Percentiles rank a stretch among this genome's conserved stretches.
Evolutionary conservation across 257 asterid genomes (phyloP).

Genomic region (Salvia miltiorrhiza): DNA sequence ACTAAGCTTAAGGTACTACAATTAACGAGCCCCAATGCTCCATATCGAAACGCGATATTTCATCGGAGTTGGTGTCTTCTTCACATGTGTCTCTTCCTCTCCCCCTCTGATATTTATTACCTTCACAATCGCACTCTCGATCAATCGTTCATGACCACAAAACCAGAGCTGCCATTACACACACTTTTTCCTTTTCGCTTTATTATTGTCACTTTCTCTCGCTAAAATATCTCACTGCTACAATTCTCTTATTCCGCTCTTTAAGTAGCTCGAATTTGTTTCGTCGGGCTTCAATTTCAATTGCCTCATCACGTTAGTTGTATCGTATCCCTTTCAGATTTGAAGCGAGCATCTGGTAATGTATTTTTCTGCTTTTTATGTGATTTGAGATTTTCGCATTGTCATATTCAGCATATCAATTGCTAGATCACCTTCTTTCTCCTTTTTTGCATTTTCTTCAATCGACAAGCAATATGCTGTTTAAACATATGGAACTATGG

Average conservation of each 20-base stretch:
- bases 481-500: neutral
- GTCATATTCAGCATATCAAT: neutral
- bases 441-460: neutral
- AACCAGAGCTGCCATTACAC: constrained; percentile 3
- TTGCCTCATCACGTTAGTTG: constrained; percentile 1
- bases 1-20: neutral
- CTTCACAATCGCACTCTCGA: constrained; percentile 15
- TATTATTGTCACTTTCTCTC: constrained; percentile 22
- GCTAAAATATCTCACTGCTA: constrained; percentile 9
- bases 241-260: constrained; percentile 22
- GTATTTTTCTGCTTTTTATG: neutral
- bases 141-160: constrained; percentile 33
- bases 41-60: constrained; percentile 4
- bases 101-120: constrained; percentile 34
- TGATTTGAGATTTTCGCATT: neutral
- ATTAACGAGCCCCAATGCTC: no score
- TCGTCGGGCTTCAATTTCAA: neutral
- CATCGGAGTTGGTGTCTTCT: constrained; percentile 2
- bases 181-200: constrained; percentile 21
- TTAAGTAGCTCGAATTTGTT: constrained; percentile 24
- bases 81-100: neutral
- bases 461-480: neutral
- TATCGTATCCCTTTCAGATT: neutral
- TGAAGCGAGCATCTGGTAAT: constrained; percentile 17
- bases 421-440: neutral